Conservation (phyloP, 495 filamentous ascomycete species). For the Tuber aestivum region DNA sequence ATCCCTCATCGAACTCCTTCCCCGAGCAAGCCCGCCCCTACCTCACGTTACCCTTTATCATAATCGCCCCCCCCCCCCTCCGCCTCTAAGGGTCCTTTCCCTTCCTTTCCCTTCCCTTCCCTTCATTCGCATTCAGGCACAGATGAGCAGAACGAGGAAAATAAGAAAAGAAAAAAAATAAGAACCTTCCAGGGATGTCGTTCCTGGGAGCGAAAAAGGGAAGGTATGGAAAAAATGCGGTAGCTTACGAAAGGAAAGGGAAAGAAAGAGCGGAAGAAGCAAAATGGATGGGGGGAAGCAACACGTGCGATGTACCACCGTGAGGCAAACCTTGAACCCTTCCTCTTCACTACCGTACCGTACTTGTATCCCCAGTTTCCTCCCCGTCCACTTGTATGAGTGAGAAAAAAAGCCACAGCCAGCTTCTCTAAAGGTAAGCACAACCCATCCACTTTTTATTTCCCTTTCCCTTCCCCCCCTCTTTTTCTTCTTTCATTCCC, state of each 20-base stretch:
- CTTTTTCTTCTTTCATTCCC: background rate
- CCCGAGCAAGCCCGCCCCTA: background rate
- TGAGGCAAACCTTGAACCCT: background rate
- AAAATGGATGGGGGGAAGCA: background rate
- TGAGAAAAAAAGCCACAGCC: background rate
- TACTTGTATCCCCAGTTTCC: background rate
- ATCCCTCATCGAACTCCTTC: background rate
- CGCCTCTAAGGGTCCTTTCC: background rate
- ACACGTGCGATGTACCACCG: background rate
- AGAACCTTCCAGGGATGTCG: background rate
- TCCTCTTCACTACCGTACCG: background rate
- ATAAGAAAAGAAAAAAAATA: background rate
- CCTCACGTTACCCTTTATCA: background rate
- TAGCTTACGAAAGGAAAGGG: too few species aligned
- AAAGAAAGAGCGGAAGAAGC: background rate
- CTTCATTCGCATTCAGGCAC: conserved; percentile 4
- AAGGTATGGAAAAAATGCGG: background rate
- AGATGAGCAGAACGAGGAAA: background rate
- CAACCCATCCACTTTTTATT: background rate
- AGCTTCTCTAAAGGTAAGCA: background rate
- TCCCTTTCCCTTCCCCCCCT: too few species aligned
- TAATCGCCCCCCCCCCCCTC: background rate
- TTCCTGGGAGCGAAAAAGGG: background rate
- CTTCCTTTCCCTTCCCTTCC: too few species aligned
- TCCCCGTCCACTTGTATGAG: too few species aligned